These are phyloP conservation scores for Zygoascus sp. DNA, from an alignment of 1,139 yeast genomes.

Conservation along the genomic window DNA sequence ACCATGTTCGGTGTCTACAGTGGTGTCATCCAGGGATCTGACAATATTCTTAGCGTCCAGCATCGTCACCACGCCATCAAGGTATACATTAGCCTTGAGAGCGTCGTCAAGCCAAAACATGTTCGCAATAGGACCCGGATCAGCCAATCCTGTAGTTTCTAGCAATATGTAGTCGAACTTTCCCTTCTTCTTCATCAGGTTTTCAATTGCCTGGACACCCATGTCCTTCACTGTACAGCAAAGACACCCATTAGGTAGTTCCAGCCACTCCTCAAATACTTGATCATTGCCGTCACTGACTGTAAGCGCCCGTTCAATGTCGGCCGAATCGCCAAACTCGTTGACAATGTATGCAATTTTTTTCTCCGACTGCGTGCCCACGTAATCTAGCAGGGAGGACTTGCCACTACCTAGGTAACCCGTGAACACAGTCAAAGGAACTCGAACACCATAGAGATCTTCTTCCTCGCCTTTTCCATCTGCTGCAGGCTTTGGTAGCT, in stretches of 20 bases:
- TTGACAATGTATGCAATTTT: conserved; percentile 85
- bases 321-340: conserved; percentile 57
- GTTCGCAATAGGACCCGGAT: conserved; percentile 90
- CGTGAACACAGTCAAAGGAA: conserved; percentile 89
- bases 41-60: conserved; percentile 71
- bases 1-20: conserved; percentile 60
- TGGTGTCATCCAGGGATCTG: conserved; percentile 64
- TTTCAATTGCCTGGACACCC: conserved; percentile 92
- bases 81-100: conserved; percentile 71
- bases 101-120: conserved; percentile 98
- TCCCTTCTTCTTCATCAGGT: conserved; percentile 67
- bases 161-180: conserved; percentile 81
- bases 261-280: conserved; percentile 86
- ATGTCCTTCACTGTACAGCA: conserved; percentile 95
- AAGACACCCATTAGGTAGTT: conserved; percentile 91
- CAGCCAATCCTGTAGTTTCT: conserved; percentile 98
- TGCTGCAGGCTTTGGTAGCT: neutral
- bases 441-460: conserved; percentile 39
- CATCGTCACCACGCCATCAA: conserved; percentile 93
- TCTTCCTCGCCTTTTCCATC: conserved; percentile 16
- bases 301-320: conserved; percentile 81
- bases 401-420: conserved; percentile 97
- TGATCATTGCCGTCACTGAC: conserved; percentile 50
- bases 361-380: conserved; percentile 64
- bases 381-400: conserved; percentile 71